phyloP scores from a whole-genome alignment of 1,284 basidiomycete species.

The Grifola frondosa region DNA sequence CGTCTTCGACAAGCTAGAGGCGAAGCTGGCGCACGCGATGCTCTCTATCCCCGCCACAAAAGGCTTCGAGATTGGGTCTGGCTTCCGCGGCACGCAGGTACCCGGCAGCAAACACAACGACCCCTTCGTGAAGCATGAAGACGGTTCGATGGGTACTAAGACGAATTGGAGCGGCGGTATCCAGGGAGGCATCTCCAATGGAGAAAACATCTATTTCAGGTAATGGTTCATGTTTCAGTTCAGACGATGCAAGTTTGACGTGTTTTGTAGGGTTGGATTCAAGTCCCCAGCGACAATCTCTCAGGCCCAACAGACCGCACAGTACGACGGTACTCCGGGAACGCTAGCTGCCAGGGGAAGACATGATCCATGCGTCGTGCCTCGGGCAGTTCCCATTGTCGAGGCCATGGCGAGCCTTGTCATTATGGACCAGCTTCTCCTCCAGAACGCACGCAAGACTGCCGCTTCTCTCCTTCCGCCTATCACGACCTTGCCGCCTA shows the following conservation, averaged over 20 bases:
- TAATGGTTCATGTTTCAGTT: too few relatives aligned
- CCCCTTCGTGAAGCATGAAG: constrained; percentile 68
- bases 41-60: constrained; percentile 98
- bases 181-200: constrained; percentile 98
- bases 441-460: constrained; percentile 80
- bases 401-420: constrained; percentile 98
- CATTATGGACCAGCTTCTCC: constrained; percentile 89
- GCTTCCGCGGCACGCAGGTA: constrained; percentile 95
- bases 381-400: constrained; percentile 96
- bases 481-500: constrained; percentile 82
- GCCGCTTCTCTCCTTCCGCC: constrained; percentile 69
- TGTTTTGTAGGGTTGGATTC: constrained; percentile 78
- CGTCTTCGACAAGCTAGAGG: constrained; percentile 98
- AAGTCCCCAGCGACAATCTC: constrained; percentile 99
- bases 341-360: constrained; percentile 88
- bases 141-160: constrained; percentile 78
- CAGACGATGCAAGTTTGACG: not conserved
- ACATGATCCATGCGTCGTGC: constrained; percentile 98
- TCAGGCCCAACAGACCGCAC: constrained; percentile 86
- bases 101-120: constrained; percentile 96
- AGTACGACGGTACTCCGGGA: constrained; percentile 90
- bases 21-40: constrained; percentile 96
- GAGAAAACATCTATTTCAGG: constrained; percentile 98
- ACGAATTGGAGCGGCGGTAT: constrained; percentile 98
- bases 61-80: constrained; percentile 96